A percentile compares a stretch with the other conserved stretches of the same genome.
Conservation (phyloP, 164 flowering plant genomes). For the Magnolia changhungtana region DNA sequence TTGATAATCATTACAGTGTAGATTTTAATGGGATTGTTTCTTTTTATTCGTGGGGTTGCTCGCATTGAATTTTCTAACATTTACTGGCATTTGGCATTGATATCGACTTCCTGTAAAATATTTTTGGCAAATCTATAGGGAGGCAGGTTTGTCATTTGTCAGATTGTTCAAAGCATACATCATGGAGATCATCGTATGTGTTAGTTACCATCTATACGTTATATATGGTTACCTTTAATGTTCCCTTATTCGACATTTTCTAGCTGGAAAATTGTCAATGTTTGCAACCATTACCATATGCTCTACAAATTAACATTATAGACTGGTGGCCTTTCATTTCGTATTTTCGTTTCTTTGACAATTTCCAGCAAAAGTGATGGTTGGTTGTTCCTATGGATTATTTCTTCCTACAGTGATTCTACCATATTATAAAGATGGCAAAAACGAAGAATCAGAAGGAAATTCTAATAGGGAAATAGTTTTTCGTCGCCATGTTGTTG, state of each 20-base stretch:
- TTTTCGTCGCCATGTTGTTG: slow-evolving; percentile 79
- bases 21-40: neutral
- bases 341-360: neutral
- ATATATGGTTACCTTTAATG: neutral
- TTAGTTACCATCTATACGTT: neutral
- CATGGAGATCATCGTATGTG: neutral
- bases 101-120: neutral
- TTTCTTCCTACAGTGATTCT: slow-evolving; percentile 59
- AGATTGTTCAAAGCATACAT: no score
- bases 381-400: slow-evolving; percentile 3
- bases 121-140: neutral
- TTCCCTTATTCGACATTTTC: no score
- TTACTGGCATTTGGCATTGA: neutral
- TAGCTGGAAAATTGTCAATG: neutral
- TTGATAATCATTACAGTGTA: neutral
- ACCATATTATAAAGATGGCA: slow-evolving; percentile 80
- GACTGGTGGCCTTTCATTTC: neutral
- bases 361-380: neutral
- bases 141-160: no score
- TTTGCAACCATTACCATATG: neutral
- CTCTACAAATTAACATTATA: neutral
- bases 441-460: slow-evolving; percentile 27
- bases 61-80: neutral
- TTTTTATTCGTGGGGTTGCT: neutral
- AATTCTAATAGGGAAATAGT: slow-evolving; percentile 55